These are phyloP conservation scores for Taxillus chinensis DNA, from an alignment of 164 flowering plant genomes.

Conservation along the genomic window DNA sequence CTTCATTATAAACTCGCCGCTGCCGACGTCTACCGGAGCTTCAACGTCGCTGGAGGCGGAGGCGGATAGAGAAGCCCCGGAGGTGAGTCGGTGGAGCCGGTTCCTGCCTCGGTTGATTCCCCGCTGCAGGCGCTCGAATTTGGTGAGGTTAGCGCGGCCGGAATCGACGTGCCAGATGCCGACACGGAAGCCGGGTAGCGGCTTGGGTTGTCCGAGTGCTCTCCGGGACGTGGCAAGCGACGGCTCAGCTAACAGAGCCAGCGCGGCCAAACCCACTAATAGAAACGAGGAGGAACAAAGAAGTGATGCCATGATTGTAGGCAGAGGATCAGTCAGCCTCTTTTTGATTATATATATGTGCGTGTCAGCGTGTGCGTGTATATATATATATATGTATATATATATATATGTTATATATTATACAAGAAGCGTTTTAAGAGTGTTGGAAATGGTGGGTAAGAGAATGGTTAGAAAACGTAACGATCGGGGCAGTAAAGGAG, in stretches of 20 bases:
- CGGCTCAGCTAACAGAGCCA: slow-evolving; percentile 5
- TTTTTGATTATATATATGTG: too few relatives aligned
- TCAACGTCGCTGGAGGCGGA: slow-evolving; percentile 6
- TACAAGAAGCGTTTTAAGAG: too few relatives aligned
- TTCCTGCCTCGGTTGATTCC: slow-evolving; percentile 41
- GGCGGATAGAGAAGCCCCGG: slow-evolving; percentile 10
- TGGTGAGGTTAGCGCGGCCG: slow-evolving; percentile 37
- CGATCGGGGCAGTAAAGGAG: too few relatives aligned
- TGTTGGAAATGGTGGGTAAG: too few relatives aligned
- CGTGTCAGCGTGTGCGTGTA: too few relatives aligned
- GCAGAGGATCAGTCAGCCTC: too few relatives aligned
- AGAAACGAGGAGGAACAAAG: too few relatives aligned
- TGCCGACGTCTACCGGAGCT: slow-evolving; percentile 34
- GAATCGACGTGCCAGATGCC: slow-evolving; percentile 51
- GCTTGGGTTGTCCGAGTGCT: not conserved
- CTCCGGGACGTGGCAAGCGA: slow-evolving; percentile 21
- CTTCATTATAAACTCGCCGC: slow-evolving; percentile 63
- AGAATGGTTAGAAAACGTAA: too few relatives aligned
- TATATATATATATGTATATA: too few relatives aligned
- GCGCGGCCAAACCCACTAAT: too few relatives aligned
- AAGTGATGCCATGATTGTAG: too few relatives aligned
- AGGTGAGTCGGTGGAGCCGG: slow-evolving; percentile 32
- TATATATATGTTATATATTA: too few relatives aligned
- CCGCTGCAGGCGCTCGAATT: slow-evolving; percentile 41
- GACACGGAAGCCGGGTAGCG: slow-evolving; percentile 32